phyloP scores from a whole-genome alignment of 2,329 filamentous ascomycete genomes.

The Colletotrichum zoysiae region DNA sequence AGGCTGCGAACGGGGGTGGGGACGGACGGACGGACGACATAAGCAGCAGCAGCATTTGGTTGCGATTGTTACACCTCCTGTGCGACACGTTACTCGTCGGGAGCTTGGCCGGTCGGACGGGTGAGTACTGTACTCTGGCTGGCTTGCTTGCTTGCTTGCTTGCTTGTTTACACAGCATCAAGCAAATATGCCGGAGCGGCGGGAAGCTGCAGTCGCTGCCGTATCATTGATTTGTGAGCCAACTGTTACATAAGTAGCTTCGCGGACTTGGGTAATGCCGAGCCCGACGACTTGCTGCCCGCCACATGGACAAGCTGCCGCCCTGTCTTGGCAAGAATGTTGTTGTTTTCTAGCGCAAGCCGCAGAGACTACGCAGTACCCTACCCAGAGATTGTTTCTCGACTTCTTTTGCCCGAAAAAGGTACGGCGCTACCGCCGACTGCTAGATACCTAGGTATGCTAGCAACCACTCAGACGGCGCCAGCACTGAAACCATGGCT shows the following conservation, averaged over 20 bases:
- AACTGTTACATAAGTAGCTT: conserved; percentile 24
- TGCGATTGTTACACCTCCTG: conserved; percentile 27
- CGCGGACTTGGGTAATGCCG: conserved; percentile 36
- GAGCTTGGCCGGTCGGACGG: neutral
- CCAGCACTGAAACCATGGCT: conserved; percentile 21
- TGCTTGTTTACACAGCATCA: conserved; percentile 23
- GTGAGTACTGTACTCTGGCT: no score
- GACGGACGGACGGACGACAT: conserved; percentile 7
- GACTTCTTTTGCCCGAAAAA: conserved; percentile 13
- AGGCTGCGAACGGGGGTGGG: conserved; percentile 13
- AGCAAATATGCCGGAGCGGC: conserved; percentile 15
- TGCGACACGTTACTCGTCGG: conserved; percentile 6
- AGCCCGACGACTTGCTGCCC: conserved; percentile 26
- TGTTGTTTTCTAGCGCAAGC: conserved; percentile 3
- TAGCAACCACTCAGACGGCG: conserved; percentile 22
- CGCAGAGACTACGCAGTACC: neutral
- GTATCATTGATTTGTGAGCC: conserved; percentile 33
- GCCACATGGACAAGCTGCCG: conserved; percentile 21
- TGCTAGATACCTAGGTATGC: no score
- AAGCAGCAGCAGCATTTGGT: conserved; percentile 26
- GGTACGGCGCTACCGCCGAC: conserved; percentile 21
- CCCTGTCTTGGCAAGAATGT: conserved; percentile 22
- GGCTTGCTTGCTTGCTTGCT: conserved; percentile 4
- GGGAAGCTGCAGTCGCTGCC: conserved; percentile 15
- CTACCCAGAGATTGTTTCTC: conserved; percentile 8